Conservation (phyloP, 2,329 filamentous ascomycete species). For the Aspergillus sp. region DNA sequence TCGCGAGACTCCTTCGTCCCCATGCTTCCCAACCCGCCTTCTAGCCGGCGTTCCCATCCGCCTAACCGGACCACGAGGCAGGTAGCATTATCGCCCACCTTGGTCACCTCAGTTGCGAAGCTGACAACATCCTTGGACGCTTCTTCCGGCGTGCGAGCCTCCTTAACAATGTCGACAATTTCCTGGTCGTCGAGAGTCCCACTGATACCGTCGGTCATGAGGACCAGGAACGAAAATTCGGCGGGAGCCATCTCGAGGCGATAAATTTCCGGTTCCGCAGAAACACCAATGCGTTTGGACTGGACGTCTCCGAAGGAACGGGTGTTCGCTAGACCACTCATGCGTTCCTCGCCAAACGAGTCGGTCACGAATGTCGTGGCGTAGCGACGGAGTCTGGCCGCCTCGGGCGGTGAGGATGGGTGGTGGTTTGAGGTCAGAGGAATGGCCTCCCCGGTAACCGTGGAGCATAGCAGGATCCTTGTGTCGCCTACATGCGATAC, state of each 20-base stretch:
- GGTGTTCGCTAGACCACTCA: slow-evolving; percentile 87
- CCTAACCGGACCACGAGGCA: slow-evolving; percentile 57
- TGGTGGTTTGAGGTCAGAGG: slow-evolving; percentile 89
- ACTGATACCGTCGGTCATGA: slow-evolving; percentile 83
- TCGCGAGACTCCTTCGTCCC: slow-evolving; percentile 89
- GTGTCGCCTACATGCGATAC: slow-evolving; percentile 93
- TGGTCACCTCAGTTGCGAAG: slow-evolving; percentile 80
- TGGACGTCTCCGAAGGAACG: slow-evolving; percentile 89
- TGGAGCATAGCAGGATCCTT: slow-evolving; percentile 81
- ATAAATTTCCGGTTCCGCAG: slow-evolving; percentile 82
- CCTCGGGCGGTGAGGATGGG: slow-evolving; percentile 78
- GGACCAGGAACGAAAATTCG: slow-evolving; percentile 80
- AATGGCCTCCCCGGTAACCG: slow-evolving; percentile 68
- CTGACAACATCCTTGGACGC: slow-evolving; percentile 71
- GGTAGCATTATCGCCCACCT: slow-evolving; percentile 58
- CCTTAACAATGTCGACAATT: slow-evolving; percentile 92
- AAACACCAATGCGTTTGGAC: slow-evolving; percentile 87
- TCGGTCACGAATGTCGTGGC: slow-evolving; percentile 85
- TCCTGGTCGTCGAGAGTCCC: slow-evolving; percentile 86
- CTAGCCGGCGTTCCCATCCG: slow-evolving; percentile 57
- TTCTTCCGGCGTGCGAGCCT: slow-evolving; percentile 83
- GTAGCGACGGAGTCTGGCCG: slow-evolving; percentile 74
- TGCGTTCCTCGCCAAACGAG: slow-evolving; percentile 94
- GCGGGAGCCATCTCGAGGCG: slow-evolving; percentile 72
- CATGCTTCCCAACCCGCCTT: slow-evolving; percentile 81